phyloP scores from a whole-genome alignment of 495 filamentous ascomycete genomes.

The Penicillium longicatenatum region DNA sequence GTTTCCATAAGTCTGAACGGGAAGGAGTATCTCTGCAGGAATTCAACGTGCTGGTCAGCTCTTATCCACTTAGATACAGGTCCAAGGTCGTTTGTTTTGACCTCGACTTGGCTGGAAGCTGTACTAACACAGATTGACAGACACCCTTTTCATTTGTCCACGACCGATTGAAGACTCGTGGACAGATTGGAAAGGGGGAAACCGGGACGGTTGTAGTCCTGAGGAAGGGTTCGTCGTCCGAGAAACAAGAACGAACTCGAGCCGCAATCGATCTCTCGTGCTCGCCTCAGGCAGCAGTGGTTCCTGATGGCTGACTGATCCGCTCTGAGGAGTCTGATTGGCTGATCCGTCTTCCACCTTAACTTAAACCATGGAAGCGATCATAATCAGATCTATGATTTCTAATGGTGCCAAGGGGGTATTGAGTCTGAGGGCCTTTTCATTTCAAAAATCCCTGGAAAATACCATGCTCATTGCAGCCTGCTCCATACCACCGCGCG shows the following conservation, averaged over 20 bases:
- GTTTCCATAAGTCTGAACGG: background rate
- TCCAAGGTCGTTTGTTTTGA: background rate
- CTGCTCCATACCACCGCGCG: background rate
- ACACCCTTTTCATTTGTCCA: constrained; percentile 2
- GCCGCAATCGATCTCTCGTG: background rate
- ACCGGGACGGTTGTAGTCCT: constrained; percentile 8
- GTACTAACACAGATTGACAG: constrained; percentile 1
- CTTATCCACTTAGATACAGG: background rate
- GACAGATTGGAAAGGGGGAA: constrained; percentile 7
- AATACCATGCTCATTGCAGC: background rate
- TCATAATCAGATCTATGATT: background rate
- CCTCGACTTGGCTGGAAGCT: background rate
- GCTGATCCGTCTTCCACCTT: background rate
- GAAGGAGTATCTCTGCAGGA: background rate
- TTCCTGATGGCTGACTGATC: constrained; percentile 5
- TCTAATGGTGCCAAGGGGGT: background rate
- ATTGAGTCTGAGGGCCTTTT: too few species aligned
- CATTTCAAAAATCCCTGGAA: too few species aligned
- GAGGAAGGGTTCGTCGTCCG: constrained; percentile 9
- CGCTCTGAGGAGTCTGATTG: background rate
- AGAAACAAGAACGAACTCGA: constrained; percentile 10
- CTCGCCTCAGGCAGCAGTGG: background rate
- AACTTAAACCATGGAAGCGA: constrained; percentile 1
- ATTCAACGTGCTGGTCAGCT: background rate
- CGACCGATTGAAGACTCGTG: background rate